Evolutionary conservation across 768 basidiomycete species (phyloP).

Genomic region (Scleroderma bovista): DNA sequence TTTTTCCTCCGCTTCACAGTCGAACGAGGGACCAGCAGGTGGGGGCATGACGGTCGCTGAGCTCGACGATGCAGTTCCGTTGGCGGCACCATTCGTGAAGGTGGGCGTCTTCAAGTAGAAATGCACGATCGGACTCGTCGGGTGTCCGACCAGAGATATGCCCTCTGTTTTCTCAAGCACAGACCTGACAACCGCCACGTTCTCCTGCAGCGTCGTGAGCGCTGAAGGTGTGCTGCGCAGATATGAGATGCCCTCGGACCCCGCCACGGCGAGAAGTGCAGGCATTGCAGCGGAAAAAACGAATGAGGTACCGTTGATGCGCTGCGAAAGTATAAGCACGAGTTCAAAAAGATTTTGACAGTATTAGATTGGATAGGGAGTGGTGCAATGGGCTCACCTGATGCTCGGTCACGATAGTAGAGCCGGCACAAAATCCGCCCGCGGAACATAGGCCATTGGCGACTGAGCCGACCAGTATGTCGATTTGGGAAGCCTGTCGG

Average conservation of each 20-base stretch:
- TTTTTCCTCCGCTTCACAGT: constrained; percentile 67
- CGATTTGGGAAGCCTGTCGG: constrained; percentile 76
- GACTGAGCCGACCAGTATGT: constrained; percentile 91
- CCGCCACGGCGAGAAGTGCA: constrained; percentile 80
- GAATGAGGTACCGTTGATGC: constrained; percentile 92
- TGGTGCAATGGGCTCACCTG: constrained; percentile 45
- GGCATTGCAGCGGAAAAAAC: constrained; percentile 97
- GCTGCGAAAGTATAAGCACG: constrained; percentile 36
- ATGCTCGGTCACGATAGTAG: constrained; percentile 75
- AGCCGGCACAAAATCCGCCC: constrained; percentile 96
- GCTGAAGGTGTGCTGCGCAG: constrained; percentile 72
- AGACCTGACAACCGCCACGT: constrained; percentile 69
- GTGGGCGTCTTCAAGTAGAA: constrained; percentile 44
- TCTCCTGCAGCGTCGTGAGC: constrained; percentile 73
- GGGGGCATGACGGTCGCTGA: constrained; percentile 10
- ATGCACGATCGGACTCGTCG: constrained; percentile 85
- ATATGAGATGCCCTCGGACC: constrained; percentile 79
- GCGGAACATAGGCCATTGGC: constrained; percentile 76
- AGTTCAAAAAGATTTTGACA: neutral
- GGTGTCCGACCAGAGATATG: constrained; percentile 84
- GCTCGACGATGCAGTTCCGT: neutral
- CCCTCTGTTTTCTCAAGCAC: constrained; percentile 75
- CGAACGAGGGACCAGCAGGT: constrained; percentile 24
- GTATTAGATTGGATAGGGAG: neutral
- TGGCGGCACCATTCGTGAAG: neutral